These are phyloP conservation scores for Aureobasidium leucospermi DNA, from an alignment of 2,329 filamentous ascomycete genomes.

Conservation along the genomic window DNA sequence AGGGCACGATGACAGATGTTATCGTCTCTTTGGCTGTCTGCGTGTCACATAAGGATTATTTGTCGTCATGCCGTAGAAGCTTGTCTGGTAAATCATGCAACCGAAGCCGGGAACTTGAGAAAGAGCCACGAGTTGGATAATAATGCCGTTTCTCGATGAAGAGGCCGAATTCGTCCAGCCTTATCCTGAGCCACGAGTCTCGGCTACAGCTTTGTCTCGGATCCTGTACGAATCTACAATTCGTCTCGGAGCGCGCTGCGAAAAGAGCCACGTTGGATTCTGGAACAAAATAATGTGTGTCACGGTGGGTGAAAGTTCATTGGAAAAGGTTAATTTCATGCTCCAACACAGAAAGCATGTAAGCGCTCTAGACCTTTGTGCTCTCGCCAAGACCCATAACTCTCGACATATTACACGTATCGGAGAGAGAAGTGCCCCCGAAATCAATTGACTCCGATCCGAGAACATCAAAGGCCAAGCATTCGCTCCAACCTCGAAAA, in stretches of 20 bases:
- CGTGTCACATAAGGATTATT: neutral
- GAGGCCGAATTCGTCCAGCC: neutral
- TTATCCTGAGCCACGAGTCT: neutral
- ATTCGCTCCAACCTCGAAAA: neutral
- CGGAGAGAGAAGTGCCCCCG: neutral
- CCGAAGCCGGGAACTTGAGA: neutral
- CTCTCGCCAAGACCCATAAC: neutral
- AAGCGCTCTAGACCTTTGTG: neutral
- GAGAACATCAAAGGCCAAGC: neutral
- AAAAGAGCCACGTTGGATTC: neutral
- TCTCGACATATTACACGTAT: neutral
- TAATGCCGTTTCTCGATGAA: conserved; percentile 1
- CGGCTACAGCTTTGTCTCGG: neutral
- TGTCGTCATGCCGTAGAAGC: neutral
- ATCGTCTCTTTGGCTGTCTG: neutral
- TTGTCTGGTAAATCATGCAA: neutral
- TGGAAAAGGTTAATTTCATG: neutral
- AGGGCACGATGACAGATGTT: neutral
- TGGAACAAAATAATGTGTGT: neutral
- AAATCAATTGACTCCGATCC: neutral
- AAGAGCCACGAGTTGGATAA: neutral
- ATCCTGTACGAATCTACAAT: neutral
- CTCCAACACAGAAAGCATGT: neutral
- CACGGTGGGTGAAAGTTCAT: neutral
- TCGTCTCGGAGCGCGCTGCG: neutral